Conservation (phyloP, 2,329 filamentous ascomycete species). For the Periconia digitata region DNA sequence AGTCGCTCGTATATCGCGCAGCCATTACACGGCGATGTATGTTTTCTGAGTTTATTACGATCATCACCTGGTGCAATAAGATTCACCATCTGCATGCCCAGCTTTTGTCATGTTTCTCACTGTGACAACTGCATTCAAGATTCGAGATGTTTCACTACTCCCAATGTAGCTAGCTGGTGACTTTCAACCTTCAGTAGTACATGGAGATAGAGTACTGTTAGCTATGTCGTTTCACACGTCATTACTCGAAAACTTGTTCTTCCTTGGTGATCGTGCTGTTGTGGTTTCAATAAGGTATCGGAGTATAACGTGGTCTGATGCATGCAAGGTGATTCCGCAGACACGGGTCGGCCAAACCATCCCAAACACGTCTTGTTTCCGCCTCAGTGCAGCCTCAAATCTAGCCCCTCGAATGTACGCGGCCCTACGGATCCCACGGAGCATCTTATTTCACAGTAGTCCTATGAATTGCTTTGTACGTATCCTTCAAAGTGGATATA, state of each 20-base stretch:
- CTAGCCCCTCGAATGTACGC: background rate
- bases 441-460: no score
- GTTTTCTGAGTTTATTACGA: no score
- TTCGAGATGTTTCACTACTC: background rate
- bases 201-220: no score
- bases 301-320: slow-evolving; percentile 10
- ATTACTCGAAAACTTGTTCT: no score
- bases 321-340: slow-evolving; percentile 3
- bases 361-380: slow-evolving; percentile 12
- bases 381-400: background rate
- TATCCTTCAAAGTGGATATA: no score
- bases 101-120: background rate
- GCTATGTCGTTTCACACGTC: no score
- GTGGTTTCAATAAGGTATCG: slow-evolving; percentile 19
- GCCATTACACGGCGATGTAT: no score
- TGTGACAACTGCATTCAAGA: background rate
- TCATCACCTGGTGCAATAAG: no score
- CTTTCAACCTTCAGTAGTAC: background rate
- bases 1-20: no score
- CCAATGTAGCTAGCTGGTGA: background rate
- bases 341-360: slow-evolving; percentile 1
- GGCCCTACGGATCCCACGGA: background rate
- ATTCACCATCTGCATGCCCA: no score
- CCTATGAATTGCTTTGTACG: no score
- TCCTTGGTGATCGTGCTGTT: background rate